Conservation (phyloP, 768 basidiomycete species). For the Jaapia argillacea region DNA sequence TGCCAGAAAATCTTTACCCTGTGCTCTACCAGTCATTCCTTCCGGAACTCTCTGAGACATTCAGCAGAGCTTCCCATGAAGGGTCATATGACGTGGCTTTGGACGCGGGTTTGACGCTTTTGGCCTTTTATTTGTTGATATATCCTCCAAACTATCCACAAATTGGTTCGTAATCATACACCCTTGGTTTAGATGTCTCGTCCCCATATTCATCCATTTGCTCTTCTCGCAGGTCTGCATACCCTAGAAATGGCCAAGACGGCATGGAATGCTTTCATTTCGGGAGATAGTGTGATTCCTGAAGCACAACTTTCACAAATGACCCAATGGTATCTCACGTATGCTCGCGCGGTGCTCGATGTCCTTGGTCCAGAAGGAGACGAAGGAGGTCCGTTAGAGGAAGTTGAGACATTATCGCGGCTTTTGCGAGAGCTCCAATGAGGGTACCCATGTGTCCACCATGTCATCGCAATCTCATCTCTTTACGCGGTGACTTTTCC, state of each 20-base stretch:
- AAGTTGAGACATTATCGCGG: conserved; percentile 34
- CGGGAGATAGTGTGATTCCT: conserved; percentile 16
- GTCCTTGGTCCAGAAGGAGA: conserved; percentile 58
- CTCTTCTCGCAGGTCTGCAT: conserved; percentile 69
- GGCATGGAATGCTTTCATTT: conserved; percentile 55
- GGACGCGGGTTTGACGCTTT: conserved; percentile 40
- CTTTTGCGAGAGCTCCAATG: conserved; percentile 27
- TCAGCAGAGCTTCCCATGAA: conserved; percentile 65
- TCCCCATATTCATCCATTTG: too few species aligned
- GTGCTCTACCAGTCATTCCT: conserved; percentile 53
- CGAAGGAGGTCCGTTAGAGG: conserved; percentile 44
- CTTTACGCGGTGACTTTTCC: too few species aligned
- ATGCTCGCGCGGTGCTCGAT: conserved; percentile 30
- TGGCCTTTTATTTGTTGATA: conserved; percentile 57
- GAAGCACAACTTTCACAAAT: conserved; percentile 20
- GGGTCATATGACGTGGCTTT: conserved; percentile 44
- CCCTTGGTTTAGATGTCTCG: too few species aligned
- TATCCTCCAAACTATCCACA: conserved; percentile 79
- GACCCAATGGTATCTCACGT: conserved; percentile 33
- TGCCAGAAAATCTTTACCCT: conserved; percentile 31
- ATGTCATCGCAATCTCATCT: too few species aligned
- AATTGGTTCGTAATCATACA: too few species aligned
- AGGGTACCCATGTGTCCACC: too few species aligned
- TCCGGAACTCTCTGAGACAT: conserved; percentile 44
- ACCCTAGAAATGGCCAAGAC: conserved; percentile 69